A percentile compares a stretch with the other conserved stretches of the same genome.
These are phyloP conservation scores for Phytophthora litchii DNA, from an alignment of 352 stramenopile genomes.

Conservation along the genomic window DNA sequence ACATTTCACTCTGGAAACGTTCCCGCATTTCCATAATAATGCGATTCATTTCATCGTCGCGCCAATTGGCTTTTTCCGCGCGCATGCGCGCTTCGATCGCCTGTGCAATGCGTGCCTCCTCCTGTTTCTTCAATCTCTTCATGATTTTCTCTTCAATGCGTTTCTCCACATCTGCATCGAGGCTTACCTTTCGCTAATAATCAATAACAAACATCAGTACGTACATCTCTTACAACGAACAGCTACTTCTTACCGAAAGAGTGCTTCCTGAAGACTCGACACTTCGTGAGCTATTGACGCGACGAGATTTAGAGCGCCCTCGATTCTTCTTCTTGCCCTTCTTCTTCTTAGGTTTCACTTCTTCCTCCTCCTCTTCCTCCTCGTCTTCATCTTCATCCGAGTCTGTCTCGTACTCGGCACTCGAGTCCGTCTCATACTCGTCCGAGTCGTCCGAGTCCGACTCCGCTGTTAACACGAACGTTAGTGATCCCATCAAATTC, in stretches of 20 bases:
- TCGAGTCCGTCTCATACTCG: constrained; percentile 70
- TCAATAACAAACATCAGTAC: background rate
- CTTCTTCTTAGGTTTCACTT: constrained; percentile 74
- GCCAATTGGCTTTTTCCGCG: constrained; percentile 86
- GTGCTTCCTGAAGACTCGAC: constrained; percentile 42
- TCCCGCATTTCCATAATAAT: constrained; percentile 91
- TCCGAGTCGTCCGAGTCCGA: constrained; percentile 81
- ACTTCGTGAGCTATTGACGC: constrained; percentile 54
- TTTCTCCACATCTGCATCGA: constrained; percentile 82
- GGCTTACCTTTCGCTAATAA: constrained; percentile 52
- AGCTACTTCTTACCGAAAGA: constrained; percentile 33
- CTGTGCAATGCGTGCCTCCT: constrained; percentile 82
- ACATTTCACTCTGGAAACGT: constrained; percentile 85
- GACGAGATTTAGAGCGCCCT: constrained; percentile 40
- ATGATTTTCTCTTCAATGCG: constrained; percentile 90
- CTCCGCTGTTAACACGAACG: constrained; percentile 46
- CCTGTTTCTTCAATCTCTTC: constrained; percentile 85
- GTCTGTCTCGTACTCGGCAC: constrained; percentile 64
- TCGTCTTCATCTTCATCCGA: constrained; percentile 59
- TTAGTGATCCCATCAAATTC: constrained; percentile 1
- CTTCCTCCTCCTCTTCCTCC: constrained; percentile 71
- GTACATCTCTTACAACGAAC: background rate
- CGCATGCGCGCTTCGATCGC: constrained; percentile 86
- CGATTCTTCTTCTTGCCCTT: constrained; percentile 57
- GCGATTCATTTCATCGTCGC: constrained; percentile 89